Conservation (phyloP, 2,329 filamentous ascomycete species). For the Blastomyces gilchristii region DNA sequence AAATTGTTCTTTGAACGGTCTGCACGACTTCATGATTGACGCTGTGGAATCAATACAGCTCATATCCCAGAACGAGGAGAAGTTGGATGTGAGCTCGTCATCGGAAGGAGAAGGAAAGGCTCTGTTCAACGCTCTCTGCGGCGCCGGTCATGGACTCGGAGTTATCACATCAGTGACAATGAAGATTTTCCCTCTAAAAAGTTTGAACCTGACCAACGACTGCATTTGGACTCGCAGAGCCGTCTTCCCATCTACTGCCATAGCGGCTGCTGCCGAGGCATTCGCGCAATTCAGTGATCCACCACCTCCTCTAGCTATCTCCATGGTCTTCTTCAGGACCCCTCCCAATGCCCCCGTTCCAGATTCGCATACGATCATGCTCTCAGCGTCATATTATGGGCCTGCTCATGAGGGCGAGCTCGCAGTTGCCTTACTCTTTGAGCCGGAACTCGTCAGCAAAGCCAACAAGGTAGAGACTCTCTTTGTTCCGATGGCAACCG, state of each 20-base stretch:
- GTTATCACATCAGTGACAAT: background rate
- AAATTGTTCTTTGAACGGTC: background rate
- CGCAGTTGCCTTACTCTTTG: background rate
- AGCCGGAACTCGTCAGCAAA: background rate
- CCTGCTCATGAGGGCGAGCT: background rate
- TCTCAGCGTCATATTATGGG: background rate
- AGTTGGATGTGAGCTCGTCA: background rate
- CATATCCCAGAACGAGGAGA: background rate
- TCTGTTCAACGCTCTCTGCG: background rate
- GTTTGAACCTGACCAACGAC: background rate
- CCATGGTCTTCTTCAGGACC: background rate
- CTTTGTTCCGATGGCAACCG: background rate
- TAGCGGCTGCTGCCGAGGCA: background rate
- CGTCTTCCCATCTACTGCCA: background rate
- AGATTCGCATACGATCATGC: background rate
- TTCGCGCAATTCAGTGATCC: background rate
- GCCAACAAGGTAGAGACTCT: background rate
- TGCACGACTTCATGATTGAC: background rate
- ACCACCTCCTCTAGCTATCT: background rate
- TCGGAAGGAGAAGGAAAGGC: background rate
- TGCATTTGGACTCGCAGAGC: background rate
- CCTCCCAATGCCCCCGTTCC: background rate
- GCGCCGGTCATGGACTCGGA: background rate
- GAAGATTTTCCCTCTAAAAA: background rate
- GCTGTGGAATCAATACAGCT: background rate